These are phyloP conservation scores for Exophiala sp. DNA, from an alignment of 2,329 filamentous ascomycete species.

Conservation along the genomic window DNA sequence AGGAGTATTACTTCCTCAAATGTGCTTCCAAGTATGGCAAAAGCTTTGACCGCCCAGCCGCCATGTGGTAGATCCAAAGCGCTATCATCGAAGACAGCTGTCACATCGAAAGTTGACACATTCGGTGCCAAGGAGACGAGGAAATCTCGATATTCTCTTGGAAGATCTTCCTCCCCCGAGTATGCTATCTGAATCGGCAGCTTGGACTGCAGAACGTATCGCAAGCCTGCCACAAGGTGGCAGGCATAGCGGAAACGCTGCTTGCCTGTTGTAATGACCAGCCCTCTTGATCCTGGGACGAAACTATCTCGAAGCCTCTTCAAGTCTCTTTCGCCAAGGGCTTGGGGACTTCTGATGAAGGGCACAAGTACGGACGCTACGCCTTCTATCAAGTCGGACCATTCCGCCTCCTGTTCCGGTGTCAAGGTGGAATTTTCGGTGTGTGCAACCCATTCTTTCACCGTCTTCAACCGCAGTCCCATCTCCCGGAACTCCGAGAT, in stretches of 20 bases:
- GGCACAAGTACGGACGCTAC: constrained; percentile 3
- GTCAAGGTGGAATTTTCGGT: neutral
- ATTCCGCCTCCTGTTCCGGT: neutral
- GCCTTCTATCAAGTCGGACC: constrained; percentile 6
- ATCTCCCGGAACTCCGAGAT: constrained; percentile 9
- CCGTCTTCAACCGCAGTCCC: constrained; percentile 3
- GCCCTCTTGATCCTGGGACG: constrained; percentile 8
- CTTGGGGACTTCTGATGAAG: constrained; percentile 2
- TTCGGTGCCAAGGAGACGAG: constrained; percentile 10
- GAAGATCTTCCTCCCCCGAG: constrained; percentile 22
- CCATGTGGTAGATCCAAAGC: constrained; percentile 14
- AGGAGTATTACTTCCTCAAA: constrained; percentile 25
- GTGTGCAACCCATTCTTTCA: constrained; percentile 7
- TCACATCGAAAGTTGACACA: constrained; percentile 19
- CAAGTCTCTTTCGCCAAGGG: neutral
- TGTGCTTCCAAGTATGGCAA: constrained; percentile 22
- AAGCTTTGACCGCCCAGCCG: constrained; percentile 24
- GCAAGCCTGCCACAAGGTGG: constrained; percentile 23
- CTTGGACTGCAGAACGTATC: constrained; percentile 18
- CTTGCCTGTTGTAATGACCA: constrained; percentile 19
- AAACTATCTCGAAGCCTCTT: constrained; percentile 2
- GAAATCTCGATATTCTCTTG: constrained; percentile 4
- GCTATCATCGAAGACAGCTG: constrained; percentile 19
- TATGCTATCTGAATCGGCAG: constrained; percentile 28
- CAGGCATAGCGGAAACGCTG: constrained; percentile 19